These are phyloP conservation scores for Delphinella strobiligena DNA, from an alignment of 2,329 filamentous ascomycete genomes.

Conservation along the genomic window DNA sequence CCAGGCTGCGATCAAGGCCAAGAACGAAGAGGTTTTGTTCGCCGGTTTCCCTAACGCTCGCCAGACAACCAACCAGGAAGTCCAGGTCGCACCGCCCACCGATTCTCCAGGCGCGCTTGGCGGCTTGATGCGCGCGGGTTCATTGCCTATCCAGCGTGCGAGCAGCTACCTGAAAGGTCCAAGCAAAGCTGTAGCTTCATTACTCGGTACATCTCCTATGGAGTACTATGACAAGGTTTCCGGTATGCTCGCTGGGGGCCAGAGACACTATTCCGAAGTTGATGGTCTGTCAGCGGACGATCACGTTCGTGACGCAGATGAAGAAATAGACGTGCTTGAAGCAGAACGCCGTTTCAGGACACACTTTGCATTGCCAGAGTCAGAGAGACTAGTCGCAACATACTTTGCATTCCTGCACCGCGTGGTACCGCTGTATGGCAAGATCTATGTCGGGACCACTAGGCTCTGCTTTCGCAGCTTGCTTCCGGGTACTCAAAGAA, in stretches of 20 bases:
- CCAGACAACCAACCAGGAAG: too few relatives aligned
- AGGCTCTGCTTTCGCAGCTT: conserved; percentile 90
- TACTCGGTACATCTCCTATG: conserved; percentile 58
- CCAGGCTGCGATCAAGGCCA: neutral
- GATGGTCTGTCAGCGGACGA: conserved; percentile 55
- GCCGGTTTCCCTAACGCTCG: too few relatives aligned
- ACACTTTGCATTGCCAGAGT: conserved; percentile 78
- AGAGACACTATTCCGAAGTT: conserved; percentile 73
- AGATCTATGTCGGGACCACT: conserved; percentile 83
- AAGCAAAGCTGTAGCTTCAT: conserved; percentile 66
- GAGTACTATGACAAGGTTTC: conserved; percentile 95
- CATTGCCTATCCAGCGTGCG: conserved; percentile 55
- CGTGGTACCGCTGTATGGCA: conserved; percentile 84
- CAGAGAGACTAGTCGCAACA: conserved; percentile 73
- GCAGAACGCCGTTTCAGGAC: conserved; percentile 62
- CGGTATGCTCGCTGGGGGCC: conserved; percentile 88
- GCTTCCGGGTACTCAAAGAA: conserved; percentile 75
- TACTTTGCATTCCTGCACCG: conserved; percentile 90
- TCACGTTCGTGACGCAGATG: conserved; percentile 41
- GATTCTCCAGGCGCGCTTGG: conserved; percentile 39
- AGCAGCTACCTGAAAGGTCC: conserved; percentile 72
- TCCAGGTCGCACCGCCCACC: too few relatives aligned
- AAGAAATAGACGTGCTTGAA: conserved; percentile 41
- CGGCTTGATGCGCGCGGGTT: conserved; percentile 47
- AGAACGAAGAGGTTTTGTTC: neutral